Conservation (phyloP, 345 rosid species). For the Streptanthus diversifolius region DNA sequence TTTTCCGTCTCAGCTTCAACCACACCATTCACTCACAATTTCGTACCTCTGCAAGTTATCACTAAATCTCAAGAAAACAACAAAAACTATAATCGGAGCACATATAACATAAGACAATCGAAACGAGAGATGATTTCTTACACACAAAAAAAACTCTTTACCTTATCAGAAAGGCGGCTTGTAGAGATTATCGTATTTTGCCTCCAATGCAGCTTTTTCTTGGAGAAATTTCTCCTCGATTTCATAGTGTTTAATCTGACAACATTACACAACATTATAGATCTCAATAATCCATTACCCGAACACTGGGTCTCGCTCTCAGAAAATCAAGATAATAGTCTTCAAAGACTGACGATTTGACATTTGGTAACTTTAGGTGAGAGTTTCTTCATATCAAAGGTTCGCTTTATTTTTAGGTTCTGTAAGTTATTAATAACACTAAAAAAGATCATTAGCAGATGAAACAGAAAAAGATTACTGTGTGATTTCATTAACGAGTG, state of each 20-base stretch:
- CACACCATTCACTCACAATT: slow-evolving; percentile 33
- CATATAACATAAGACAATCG: neutral
- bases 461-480: neutral
- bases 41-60: slow-evolving; percentile 35
- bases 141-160: neutral
- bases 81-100: neutral
- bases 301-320: neutral
- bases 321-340: neutral
- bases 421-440: neutral
- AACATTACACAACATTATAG: neutral
- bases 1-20: slow-evolving; percentile 28
- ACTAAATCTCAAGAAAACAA: neutral
- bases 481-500: neutral
- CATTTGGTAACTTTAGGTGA: slow-evolving; percentile 25
- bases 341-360: neutral
- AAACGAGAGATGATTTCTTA: neutral
- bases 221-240: slow-evolving; percentile 33
- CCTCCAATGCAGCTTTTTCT: slow-evolving; percentile 29
- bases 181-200: slow-evolving; percentile 22
- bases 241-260: slow-evolving; percentile 28
- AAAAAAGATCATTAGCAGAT: neutral
- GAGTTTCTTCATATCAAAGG: slow-evolving; percentile 23
- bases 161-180: slow-evolving; percentile 29
- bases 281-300: neutral
- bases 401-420: slow-evolving; percentile 23